These are phyloP conservation scores for Tolypocladium pustulatum DNA, from an alignment of 2,329 filamentous ascomycete genomes.

Conservation along the genomic window DNA sequence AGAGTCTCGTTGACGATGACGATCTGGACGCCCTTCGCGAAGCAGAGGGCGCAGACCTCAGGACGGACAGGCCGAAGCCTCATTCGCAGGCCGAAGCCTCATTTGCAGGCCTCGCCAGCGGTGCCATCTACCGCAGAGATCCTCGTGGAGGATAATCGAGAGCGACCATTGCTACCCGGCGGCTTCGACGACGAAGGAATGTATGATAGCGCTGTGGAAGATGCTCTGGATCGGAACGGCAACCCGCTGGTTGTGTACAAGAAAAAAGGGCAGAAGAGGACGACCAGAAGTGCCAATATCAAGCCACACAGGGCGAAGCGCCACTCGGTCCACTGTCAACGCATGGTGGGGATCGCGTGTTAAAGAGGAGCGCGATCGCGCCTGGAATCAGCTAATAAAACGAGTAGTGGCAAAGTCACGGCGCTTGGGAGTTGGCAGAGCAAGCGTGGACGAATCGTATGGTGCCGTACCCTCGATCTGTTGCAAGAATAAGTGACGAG, in stretches of 20 bases:
- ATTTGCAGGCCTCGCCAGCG: too few species aligned
- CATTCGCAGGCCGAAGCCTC: too few species aligned
- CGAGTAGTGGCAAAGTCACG: too few species aligned
- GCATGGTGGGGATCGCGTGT: too few species aligned
- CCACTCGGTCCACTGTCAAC: too few species aligned
- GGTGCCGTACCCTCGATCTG: too few species aligned
- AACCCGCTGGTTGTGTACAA: constrained; percentile 57
- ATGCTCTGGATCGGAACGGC: constrained; percentile 42
- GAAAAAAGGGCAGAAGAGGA: constrained; percentile 77
- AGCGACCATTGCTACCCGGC: constrained; percentile 36
- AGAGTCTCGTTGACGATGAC: constrained; percentile 49
- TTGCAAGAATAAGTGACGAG: too few species aligned
- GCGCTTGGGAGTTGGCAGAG: too few species aligned
- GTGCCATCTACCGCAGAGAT: constrained; percentile 19
- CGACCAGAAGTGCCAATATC: constrained; percentile 60
- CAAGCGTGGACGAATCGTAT: too few species aligned
- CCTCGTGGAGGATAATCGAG: constrained; percentile 33
- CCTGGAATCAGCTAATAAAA: too few species aligned
- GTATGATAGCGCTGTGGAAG: constrained; percentile 46
- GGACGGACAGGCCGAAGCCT: too few species aligned
- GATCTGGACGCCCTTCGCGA: constrained; percentile 67
- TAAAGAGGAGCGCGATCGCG: too few species aligned
- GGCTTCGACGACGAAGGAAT: constrained; percentile 54
- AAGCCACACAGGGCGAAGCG: constrained; percentile 40
- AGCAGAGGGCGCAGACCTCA: constrained; percentile 45